phyloP scores from a whole-genome alignment of 306 rosid species.

The Delonix regia region DNA sequence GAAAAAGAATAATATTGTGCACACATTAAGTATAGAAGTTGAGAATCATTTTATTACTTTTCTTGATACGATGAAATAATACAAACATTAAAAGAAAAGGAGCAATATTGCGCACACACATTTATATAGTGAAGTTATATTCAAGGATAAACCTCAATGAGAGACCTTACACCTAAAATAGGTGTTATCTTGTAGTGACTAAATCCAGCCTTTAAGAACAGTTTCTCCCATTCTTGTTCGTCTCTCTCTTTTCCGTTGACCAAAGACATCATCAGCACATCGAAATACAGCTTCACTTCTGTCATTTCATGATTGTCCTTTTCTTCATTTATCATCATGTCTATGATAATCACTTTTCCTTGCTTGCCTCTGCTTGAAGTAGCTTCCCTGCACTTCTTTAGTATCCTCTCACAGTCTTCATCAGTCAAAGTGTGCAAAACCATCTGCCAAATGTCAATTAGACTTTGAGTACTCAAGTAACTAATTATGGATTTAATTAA shows the following conservation, averaged over 20 bases:
- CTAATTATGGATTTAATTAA: neutral
- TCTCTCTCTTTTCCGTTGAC: neutral
- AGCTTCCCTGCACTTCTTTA: neutral
- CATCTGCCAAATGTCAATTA: neutral
- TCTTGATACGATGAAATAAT: no score
- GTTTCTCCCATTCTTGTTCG: neutral
- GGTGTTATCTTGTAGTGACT: neutral
- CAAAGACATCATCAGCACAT: constrained; percentile 1
- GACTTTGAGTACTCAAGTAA: neutral
- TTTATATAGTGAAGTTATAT: no score
- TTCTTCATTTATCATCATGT: neutral
- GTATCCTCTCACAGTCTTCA: neutral
- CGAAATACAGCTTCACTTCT: neutral
- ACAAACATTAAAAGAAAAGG: no score
- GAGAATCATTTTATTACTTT: no score
- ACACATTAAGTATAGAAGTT: no score
- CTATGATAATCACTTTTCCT: neutral
- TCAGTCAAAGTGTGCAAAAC: neutral
- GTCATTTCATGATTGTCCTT: neutral
- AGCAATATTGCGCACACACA: no score
- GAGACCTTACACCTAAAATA: neutral
- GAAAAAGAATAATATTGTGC: no score
- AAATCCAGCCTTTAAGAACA: neutral
- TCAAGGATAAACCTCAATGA: neutral
- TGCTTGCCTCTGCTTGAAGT: neutral